Base-by-base conservation (phyloP, 1,284 basidiomycete genomes). In the Chiua sp. region DNA sequence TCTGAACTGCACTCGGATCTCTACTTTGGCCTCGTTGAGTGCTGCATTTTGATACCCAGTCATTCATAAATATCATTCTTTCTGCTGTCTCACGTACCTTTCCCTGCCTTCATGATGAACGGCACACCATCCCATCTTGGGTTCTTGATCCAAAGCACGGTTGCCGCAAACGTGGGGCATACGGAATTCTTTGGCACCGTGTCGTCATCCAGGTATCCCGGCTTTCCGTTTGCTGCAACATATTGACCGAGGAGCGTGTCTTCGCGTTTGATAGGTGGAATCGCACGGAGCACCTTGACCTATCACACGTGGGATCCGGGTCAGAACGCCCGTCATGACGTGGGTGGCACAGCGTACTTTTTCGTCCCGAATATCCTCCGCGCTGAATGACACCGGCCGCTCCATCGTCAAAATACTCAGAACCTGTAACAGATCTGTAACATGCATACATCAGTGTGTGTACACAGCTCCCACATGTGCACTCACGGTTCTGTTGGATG, bases 61-160 rank as follows among this genome's bases (percentile, higher is more conserved):
- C 60, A 62, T 47, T 48, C 55, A 52, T 51, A 8, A 18, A 49
- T 62, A 64, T 53, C 49, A 37, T 47, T 49, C 35, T 47, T 16
- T 32, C n/a, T 28, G 47, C 51, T 22, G 18, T n/a, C 44, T 30
- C 55, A 69, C 80, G 60, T 61, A 94, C 94, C 95, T 84, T 98
- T 98, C 60, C 96, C 96, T 35, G 96, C 96, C 79, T 96, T 98
- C 70, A 98, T 84, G 70, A 98, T 94, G 81, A 98, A 98, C 0
- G 96, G 96, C 4, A 98, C 96, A 62, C 96, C 96, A 76, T 98
- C 96, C 96, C 96, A 98, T 63, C 96, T 83, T 2, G 94, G 94
- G 77, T 95, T 97, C 79, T 97, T 86, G 76, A 98, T 94, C 86
- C 87, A 92, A 33, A 98, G 82, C 12, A 91, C 92, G 57, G 88